Evolutionary conservation across 164 flowering plant genomes (phyloP), one percentile per base, ranked within the genome.

Genomic region (Buxus sempervirens): DNA sequence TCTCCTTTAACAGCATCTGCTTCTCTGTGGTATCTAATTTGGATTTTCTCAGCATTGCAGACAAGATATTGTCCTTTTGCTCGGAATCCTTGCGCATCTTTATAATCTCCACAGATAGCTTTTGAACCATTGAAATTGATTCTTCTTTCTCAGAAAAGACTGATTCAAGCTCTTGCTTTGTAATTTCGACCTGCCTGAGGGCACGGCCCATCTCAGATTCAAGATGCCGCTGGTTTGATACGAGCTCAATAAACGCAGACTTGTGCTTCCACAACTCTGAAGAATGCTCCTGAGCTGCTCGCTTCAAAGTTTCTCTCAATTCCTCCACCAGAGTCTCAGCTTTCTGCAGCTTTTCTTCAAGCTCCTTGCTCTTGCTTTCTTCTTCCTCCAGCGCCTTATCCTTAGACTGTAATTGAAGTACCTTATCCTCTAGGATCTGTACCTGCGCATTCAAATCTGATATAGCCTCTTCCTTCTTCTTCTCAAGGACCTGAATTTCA

Each of bases 121-220:
- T 83, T 62, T 89, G 88, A 21, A 81, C 85, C 83, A 87, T 81
- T 54, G 70, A 70, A 0, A 76, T 72, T 0, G 91, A 79, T 65
- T 88, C 89, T 69, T 86, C 92, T 71, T 91, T 91, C 64, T 95
- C 88, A 73, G 81, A 81, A 23, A 76, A 59, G 23, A 80, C 84
- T 25, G 75, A 76, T 62, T 83, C 84, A 59, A 89, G 81, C 72
- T 95, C 95, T 54, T 80, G 73, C 61, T 81, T 95, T 42, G 79
- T 75, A 57, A 82, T 82, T 56, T 95, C 95, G n/a, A 80, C 78
- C 78, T 92, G 94, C 79, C 87, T 82, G 0, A 82, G 66, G 20
- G 88, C 85, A 54, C 98, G 85, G 21, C 90, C 81, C 83, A 92
- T 76, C 76, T 92, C 98, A 20, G 97, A 93, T 77, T 96, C 98